phyloP scores from a whole-genome alignment of 805 yeast species.

The Saccharomycopsis lassenensis region DNA sequence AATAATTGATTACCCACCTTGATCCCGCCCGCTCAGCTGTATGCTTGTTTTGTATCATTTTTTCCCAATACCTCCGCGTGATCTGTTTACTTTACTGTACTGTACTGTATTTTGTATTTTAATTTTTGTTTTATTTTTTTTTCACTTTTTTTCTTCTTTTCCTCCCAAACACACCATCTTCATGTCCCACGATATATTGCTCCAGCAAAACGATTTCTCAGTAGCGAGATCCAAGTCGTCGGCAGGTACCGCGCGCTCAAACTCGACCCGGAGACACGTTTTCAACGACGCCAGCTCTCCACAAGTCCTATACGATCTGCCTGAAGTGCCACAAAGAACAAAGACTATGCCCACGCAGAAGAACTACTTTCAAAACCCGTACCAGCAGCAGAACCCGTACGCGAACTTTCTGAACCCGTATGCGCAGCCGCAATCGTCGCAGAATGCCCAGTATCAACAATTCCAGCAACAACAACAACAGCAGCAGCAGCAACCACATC shows the following conservation, averaged over 20 bases:
- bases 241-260: neutral
- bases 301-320: neutral
- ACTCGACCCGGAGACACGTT: constrained; percentile 2
- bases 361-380: constrained; percentile 2
- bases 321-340: constrained; percentile 1
- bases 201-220: constrained; percentile 8
- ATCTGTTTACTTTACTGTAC: too few species aligned
- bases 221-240: neutral
- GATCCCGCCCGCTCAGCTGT: too few species aligned
- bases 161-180: neutral
- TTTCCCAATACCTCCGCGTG: too few species aligned
- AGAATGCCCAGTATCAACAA: too few species aligned
- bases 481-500: neutral
- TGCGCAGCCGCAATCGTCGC: neutral
- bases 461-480: neutral
- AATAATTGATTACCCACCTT: too few species aligned
- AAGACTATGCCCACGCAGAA: constrained; percentile 10
- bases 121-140: too few species aligned
- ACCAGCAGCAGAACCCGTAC: neutral
- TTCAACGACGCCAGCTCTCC: constrained; percentile 5
- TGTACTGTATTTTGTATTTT: too few species aligned
- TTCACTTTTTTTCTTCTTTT: neutral
- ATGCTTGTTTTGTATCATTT: too few species aligned
- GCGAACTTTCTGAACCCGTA: neutral
- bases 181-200: constrained; percentile 3